Base-by-base conservation (phyloP, 2,329 filamentous ascomycete genomes). In the Exophiala calicioides region DNA sequence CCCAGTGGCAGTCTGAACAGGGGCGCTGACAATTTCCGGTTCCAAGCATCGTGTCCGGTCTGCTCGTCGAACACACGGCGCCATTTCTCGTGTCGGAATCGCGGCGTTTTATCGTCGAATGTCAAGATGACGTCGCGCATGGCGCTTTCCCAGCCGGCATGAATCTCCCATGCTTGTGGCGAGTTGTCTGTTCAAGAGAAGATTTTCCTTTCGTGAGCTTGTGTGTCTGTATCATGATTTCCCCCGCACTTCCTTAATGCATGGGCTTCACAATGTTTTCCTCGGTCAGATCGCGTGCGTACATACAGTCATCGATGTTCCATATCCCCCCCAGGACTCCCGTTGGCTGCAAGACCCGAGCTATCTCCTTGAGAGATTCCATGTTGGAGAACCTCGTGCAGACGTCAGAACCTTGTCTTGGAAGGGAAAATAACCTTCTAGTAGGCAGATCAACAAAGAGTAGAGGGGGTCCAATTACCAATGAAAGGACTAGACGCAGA, bases 261-360 rank as follows among this genome's bases (percentile, higher is more conserved):
- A n/a, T n/a, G n/a, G n/a, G n/a, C n/a, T n/a, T n/a, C n/a, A n/a
- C n/a, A n/a, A n/a, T n/a, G n/a, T n/a, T n/a, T n/a, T n/a, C n/a
- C n/a, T n/a, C n/a, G n/a, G n/a, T n/a, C n/a, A n/a, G n/a, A 27
- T 13, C 21, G 36, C 5, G 23, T 27, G 31, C 15, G 4, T 44
- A 68, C 75, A 60, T 66, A 84, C 83, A 87, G 55, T 86, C 81
- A 62, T 88, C 84, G 49, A 84, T 71, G 58, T 88, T 88, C 85
- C 86, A 89, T 42, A 89, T 82, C 63, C 86, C 65, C 10, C 81
- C 85, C 20, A 89, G 70, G 20, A 73, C 72, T 5, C 77, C 78
- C 5, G 75, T 76, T 0, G 80, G 80, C 58, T 76, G 77, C 36
- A 89, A 66, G 0, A 85, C 76, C 35, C 84, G 77, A 56, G 81